Base-by-base conservation (phyloP, 495 filamentous ascomycete genomes). In the Penicillium lagena region DNA sequence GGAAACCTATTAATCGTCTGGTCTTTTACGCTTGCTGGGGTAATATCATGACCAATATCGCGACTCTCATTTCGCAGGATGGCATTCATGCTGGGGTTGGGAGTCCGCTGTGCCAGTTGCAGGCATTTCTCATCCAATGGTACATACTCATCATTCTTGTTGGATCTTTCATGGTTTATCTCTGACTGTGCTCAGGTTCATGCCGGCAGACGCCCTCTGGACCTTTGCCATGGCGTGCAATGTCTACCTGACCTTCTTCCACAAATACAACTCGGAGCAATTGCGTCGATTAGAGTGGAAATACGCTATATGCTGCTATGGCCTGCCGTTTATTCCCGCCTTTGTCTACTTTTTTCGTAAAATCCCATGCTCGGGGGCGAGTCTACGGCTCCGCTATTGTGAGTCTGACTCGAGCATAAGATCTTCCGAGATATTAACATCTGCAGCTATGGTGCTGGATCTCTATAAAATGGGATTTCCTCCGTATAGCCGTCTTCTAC, bases 1-100 rank as follows among this genome's bases (percentile, higher is more conserved):
- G 83, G 46, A 90, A 90, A 64, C 87, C 89, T n/a, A 90, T 95
- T 66, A 94, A 94, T 54, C 78, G 89, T 4, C 70, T 95, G 4
- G 79, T 91, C 9, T 94, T 95, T 62, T 90, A 83, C 56, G 89
- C 89, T 2, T 84, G 83, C 5, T 87, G 89, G 55, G 89, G 88
- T 30, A 95, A 95, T 54, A 71, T 91, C 31, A 70, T 89, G 62
- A 81, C 84, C 40, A 93, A 87, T 62, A 74, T 90, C 12, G 89
- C 83, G 4, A 88, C 88, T 0, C 58, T 94, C 22, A 86, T 91
- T 50, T 80, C 83, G 0, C 71, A 75, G 32, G 73, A 70, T n/a
- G 81, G 76, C 13, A 68, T 78, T 7, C 44, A 54, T 29, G 46
- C 50, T 7, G 67, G 77, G 0, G 40, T 54, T 7, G 53, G 68